Percentiles rank a stretch among this genome's conserved stretches.
phyloP scores from a whole-genome alignment of 2,329 filamentous ascomycete genomes.

The Arachnopeziza araneosa region DNA sequence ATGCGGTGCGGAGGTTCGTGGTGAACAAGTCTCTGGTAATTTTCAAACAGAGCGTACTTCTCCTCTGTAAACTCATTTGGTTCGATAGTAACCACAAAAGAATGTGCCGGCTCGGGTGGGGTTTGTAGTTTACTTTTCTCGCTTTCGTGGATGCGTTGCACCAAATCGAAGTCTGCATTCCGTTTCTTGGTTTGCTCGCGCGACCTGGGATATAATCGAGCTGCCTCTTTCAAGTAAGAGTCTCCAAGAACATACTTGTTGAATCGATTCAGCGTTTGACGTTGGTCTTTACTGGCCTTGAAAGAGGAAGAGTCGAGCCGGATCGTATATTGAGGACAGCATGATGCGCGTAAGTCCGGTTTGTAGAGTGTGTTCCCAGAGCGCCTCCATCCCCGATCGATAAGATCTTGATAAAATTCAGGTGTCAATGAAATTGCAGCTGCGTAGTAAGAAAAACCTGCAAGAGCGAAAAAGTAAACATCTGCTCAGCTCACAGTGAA shows the following conservation, averaged over 20 bases:
- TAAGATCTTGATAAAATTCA: slow-evolving; percentile 63
- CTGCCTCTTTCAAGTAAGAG: slow-evolving; percentile 57
- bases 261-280: slow-evolving; percentile 72
- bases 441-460: slow-evolving; percentile 68
- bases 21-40: slow-evolving; percentile 72
- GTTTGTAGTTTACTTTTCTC: slow-evolving; percentile 44
- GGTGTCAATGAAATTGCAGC: slow-evolving; percentile 55
- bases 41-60: slow-evolving; percentile 66
- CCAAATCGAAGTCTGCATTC: slow-evolving; percentile 62
- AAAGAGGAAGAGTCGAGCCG: slow-evolving; percentile 62
- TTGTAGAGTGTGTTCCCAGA: slow-evolving; percentile 69
- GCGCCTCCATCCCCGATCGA: slow-evolving; percentile 74
- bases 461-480: slow-evolving; percentile 31
- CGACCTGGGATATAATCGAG: slow-evolving; percentile 59
- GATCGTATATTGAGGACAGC: slow-evolving; percentile 88
- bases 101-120: slow-evolving; percentile 60
- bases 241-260: slow-evolving; percentile 66
- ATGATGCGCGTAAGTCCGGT: slow-evolving; percentile 71
- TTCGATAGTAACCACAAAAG: slow-evolving; percentile 65
- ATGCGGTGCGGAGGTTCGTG: slow-evolving; percentile 58
- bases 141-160: slow-evolving; percentile 62
- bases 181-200: slow-evolving; percentile 60
- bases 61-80: slow-evolving; percentile 66
- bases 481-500: not conserved
- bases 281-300: slow-evolving; percentile 64